Evolutionary conservation across 306 rosid genomes (phyloP).

Genomic region (Dalbergia oliveri): DNA sequence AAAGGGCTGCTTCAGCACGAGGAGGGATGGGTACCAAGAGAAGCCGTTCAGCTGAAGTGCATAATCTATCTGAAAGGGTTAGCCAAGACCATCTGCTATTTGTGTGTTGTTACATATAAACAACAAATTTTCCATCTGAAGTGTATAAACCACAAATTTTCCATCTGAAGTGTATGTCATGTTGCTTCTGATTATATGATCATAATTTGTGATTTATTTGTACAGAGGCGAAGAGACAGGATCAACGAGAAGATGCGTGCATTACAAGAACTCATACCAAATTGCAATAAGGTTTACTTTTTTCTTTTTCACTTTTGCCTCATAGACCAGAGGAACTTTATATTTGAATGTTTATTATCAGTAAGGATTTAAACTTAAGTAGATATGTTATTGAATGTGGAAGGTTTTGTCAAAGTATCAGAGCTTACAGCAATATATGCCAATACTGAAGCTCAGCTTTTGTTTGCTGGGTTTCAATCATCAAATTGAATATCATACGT

Average conservation of each 20-base stretch:
- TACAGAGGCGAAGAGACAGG: slow-evolving; percentile 83
- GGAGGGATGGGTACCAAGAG: slow-evolving; percentile 64
- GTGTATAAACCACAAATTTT: neutral
- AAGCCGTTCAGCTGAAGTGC: slow-evolving; percentile 89
- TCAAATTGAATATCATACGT: neutral
- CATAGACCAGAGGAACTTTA: slow-evolving; percentile 21
- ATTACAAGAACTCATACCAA: slow-evolving; percentile 90
- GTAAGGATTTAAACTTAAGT: slow-evolving; percentile 19
- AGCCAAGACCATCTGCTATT: slow-evolving; percentile 45
- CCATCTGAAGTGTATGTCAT: slow-evolving; percentile 9
- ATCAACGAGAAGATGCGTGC: slow-evolving; percentile 96
- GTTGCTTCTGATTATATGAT: slow-evolving; percentile 41
- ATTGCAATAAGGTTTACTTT: slow-evolving; percentile 80
- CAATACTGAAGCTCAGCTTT: slow-evolving; percentile 27
- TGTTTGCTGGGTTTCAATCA: slow-evolving; percentile 18
- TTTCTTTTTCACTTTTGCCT: slow-evolving; percentile 23
- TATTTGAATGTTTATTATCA: slow-evolving; percentile 29
- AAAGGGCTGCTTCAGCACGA: slow-evolving; percentile 55
- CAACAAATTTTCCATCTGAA: slow-evolving; percentile 6
- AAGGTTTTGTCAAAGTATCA: slow-evolving; percentile 3
- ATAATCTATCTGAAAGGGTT: slow-evolving; percentile 94
- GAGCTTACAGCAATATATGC: slow-evolving; percentile 3
- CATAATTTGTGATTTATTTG: slow-evolving; percentile 35
- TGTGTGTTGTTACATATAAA: slow-evolving; percentile 4
- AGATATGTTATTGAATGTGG: neutral